A percentile compares a stretch with the other conserved stretches of the same genome.
phyloP scores from a whole-genome alignment of 1,284 basidiomycete species.

The Coniferiporia sulphurascens region DNA sequence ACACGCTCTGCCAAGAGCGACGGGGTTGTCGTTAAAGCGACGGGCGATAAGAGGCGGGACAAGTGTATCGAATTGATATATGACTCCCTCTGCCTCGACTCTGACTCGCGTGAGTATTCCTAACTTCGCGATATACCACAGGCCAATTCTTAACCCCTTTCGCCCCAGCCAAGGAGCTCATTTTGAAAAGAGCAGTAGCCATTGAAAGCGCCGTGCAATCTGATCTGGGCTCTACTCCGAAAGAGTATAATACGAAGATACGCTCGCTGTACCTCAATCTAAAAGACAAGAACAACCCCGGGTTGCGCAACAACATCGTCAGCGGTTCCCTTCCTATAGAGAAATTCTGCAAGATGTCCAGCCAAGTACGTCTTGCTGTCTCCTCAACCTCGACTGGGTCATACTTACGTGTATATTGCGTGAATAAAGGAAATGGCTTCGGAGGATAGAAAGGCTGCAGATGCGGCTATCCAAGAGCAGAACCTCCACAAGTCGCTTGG shows the following conservation, averaged over 20 bases:
- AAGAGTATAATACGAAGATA: slow-evolving; percentile 74
- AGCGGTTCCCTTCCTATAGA: slow-evolving; percentile 71
- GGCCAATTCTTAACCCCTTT: neutral
- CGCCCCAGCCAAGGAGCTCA: slow-evolving; percentile 52
- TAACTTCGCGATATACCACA: neutral
- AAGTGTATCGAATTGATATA: slow-evolving; percentile 90
- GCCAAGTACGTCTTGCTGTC: slow-evolving; percentile 49
- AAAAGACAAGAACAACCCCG: slow-evolving; percentile 94
- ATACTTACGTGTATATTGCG: neutral
- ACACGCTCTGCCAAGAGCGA: slow-evolving; percentile 66
- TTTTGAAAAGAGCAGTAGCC: slow-evolving; percentile 51
- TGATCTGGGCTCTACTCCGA: slow-evolving; percentile 40
- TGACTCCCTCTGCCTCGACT: slow-evolving; percentile 83
- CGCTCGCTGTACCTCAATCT: slow-evolving; percentile 89
- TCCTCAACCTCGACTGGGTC: neutral
- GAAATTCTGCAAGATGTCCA: slow-evolving; percentile 77
- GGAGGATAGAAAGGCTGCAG: slow-evolving; percentile 81
- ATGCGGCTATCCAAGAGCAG: slow-evolving; percentile 78
- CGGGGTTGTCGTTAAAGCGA: slow-evolving; percentile 52
- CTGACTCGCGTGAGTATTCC: slow-evolving; percentile 70
- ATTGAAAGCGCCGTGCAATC: slow-evolving; percentile 56
- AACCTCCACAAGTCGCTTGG: slow-evolving; percentile 92
- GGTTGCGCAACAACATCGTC: slow-evolving; percentile 79
- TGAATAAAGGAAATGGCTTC: slow-evolving; percentile 86
- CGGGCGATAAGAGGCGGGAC: slow-evolving; percentile 75